Percentiles rank a stretch among this genome's conserved stretches.
These are phyloP conservation scores for Aspergillus calidoustus DNA, from an alignment of 2,329 filamentous ascomycete genomes.

Conservation along the genomic window DNA sequence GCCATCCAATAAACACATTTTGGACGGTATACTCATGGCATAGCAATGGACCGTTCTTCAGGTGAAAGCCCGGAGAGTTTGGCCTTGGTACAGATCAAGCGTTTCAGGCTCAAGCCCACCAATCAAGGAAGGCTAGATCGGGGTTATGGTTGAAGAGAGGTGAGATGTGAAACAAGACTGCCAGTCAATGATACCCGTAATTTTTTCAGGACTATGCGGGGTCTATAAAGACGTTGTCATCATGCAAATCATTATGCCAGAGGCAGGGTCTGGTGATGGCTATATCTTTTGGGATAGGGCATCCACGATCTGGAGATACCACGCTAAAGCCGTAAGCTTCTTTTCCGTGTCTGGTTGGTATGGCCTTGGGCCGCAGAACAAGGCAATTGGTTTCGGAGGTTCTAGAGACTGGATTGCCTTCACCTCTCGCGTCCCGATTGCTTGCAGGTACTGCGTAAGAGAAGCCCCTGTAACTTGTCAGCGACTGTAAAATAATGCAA, in stretches of 20 bases:
- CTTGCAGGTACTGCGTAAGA: constrained; percentile 30
- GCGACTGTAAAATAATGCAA: constrained; percentile 19
- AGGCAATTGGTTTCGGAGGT: constrained; percentile 30
- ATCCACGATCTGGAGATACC: constrained; percentile 30
- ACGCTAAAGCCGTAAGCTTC: constrained; percentile 31
- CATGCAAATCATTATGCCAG: constrained; percentile 38
- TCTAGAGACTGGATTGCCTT: constrained; percentile 30
- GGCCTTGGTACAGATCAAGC: constrained; percentile 29
- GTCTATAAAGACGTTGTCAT: constrained; percentile 40
- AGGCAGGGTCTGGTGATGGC: constrained; percentile 28
- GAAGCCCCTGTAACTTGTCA: constrained; percentile 31
- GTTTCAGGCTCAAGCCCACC: constrained; percentile 34
- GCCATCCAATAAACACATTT: constrained; percentile 33
- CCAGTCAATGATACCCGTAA: constrained; percentile 40
- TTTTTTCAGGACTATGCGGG: constrained; percentile 30
- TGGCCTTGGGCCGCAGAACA: constrained; percentile 36
- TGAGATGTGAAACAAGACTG: constrained; percentile 35
- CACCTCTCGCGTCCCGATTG: constrained; percentile 30
- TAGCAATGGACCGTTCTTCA: constrained; percentile 29
- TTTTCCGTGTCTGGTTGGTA: constrained; percentile 32
- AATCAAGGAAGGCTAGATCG: constrained; percentile 34
- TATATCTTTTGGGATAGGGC: constrained; percentile 29
- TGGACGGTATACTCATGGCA: constrained; percentile 32
- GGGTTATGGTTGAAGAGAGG: constrained; percentile 35
- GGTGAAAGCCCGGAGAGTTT: constrained; percentile 30